phyloP scores from a whole-genome alignment of 768 basidiomycete genomes.

The Coprinopsis marcescibilis region DNA sequence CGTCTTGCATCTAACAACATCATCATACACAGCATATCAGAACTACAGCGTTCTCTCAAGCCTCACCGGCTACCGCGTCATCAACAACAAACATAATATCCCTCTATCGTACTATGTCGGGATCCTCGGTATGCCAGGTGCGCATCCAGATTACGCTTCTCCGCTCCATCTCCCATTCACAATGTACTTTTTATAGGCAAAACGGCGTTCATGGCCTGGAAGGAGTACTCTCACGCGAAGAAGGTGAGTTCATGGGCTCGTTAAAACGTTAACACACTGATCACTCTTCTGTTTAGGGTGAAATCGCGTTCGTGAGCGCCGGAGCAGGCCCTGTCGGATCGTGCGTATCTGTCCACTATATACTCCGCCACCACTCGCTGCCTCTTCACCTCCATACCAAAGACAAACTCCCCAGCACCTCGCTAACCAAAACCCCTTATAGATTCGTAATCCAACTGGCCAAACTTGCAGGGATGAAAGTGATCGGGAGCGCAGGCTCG shows the following conservation, averaged over 20 bases:
- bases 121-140: constrained; percentile 51
- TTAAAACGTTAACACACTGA: not conserved
- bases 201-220: constrained; percentile 28
- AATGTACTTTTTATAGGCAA: constrained; percentile 7
- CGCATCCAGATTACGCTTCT: no score
- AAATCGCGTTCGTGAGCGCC: constrained; percentile 22
- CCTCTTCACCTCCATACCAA: no score
- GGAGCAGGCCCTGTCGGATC: constrained; percentile 27
- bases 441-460: constrained; percentile 6
- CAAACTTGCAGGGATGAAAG: constrained; percentile 32
- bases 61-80: constrained; percentile 17
- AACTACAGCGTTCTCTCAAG: constrained; percentile 32
- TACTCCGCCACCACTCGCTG: not conserved
- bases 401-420: no score
- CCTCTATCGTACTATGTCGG: constrained; percentile 48
- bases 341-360: constrained; percentile 14
- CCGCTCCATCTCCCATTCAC: not conserved
- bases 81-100: constrained; percentile 38
- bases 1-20: not conserved
- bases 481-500: constrained; percentile 57
- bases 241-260: constrained; percentile 19
- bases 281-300: constrained; percentile 13
- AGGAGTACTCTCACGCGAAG: constrained; percentile 23
- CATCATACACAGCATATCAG: constrained; percentile 22
- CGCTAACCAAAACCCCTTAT: not conserved